phyloP scores from a whole-genome alignment of 2,329 filamentous ascomycete species.

The Bipolaris bicolor region DNA sequence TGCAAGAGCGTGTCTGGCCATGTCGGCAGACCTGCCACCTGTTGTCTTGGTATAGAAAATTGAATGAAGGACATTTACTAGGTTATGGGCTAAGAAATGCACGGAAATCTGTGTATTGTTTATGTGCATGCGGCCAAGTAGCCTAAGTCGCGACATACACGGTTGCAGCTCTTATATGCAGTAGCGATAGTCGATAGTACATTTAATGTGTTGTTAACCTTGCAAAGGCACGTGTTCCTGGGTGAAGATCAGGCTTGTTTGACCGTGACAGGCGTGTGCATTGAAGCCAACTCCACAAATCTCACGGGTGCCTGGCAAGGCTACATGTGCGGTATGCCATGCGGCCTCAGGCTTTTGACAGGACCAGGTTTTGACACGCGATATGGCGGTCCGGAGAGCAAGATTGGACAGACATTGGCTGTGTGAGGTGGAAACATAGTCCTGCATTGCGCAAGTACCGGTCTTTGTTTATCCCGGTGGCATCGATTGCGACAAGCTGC shows the following conservation, averaged over 20 bases:
- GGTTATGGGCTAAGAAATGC: conserved; percentile 19
- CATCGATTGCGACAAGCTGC: conserved; percentile 20
- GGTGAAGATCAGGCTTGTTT: conserved; percentile 24
- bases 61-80: conserved; percentile 43
- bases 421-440: conserved; percentile 12
- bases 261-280: conserved; percentile 21
- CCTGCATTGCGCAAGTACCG: conserved; percentile 1
- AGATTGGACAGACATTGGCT: conserved; percentile 8
- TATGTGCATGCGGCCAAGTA: conserved; percentile 34
- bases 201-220: conserved; percentile 38
- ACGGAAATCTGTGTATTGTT: conserved; percentile 39
- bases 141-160: conserved; percentile 28
- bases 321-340: not conserved
- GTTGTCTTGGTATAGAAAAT: conserved; percentile 39
- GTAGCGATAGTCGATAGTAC: conserved; percentile 34
- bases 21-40: conserved; percentile 9
- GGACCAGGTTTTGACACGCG: conserved; percentile 4
- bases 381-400: conserved; percentile 3
- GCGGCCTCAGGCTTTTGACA: not conserved
- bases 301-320: conserved; percentile 18
- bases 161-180: conserved; percentile 31
- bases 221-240: conserved; percentile 15
- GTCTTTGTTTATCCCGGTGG: conserved; percentile 37
- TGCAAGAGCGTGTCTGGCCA: not conserved
- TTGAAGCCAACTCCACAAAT: conserved; percentile 21